Percentiles rank a stretch among this genome's conserved stretches.
These are phyloP conservation scores for Pleurozium schreberi DNA, from an alignment of 225 moss, liverwort and hornwort species.

Conservation along the genomic window DNA sequence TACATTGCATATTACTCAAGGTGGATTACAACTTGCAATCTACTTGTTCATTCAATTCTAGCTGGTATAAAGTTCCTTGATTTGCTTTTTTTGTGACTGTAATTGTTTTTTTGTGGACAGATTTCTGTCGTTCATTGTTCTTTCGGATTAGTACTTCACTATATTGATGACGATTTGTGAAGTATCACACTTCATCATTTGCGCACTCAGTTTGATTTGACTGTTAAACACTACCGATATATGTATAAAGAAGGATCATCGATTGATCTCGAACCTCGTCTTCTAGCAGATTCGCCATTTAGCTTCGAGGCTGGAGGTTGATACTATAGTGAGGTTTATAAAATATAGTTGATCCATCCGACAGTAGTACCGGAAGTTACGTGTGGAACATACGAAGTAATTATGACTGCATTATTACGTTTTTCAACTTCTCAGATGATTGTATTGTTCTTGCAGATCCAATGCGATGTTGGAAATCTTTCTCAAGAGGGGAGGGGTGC, in stretches of 20 bases:
- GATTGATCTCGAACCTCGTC: neutral
- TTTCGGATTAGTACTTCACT: neutral
- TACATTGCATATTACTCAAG: neutral
- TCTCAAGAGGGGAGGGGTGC: conserved; percentile 64
- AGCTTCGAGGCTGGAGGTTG: neutral
- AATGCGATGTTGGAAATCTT: conserved; percentile 72
- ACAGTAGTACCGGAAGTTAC: neutral
- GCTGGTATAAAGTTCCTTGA: neutral
- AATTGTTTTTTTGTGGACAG: neutral
- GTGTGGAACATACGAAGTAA: neutral
- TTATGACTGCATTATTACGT: neutral
- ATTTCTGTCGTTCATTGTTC: neutral
- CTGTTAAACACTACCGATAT: neutral
- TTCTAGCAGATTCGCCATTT: neutral
- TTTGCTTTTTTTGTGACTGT: neutral
- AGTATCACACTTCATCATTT: neutral
- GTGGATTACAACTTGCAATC: neutral
- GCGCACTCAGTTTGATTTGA: neutral
- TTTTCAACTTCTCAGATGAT: neutral
- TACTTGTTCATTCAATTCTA: neutral
- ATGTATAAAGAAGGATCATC: neutral
- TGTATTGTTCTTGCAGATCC: conserved; percentile 45
- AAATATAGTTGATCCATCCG: neutral
- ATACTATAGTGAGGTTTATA: neutral
- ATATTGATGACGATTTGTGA: neutral